Base-by-base conservation (phyloP, 176 grass and related monocot species). In the Chloris gayana region DNA sequence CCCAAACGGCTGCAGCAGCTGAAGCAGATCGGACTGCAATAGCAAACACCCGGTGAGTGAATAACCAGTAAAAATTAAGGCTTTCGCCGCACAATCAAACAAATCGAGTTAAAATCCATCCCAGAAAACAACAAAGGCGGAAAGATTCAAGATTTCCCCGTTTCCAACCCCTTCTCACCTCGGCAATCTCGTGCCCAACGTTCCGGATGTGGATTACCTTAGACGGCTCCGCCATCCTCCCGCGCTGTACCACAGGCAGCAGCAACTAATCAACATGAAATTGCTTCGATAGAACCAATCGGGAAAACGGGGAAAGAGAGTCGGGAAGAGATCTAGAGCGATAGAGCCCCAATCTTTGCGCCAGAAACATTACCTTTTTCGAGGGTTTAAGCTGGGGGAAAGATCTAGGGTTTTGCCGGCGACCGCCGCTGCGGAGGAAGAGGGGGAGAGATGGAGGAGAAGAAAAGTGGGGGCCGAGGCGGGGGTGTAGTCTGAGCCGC, bases 161-260 rank as follows among this genome's bases (percentile, higher is more conserved):
- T 26, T 18, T 24, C 44, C 30, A 17, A 9, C 37, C 42, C 38
- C 59, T 45, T 18, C 76, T 32, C 80, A 99, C 96, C 93, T 99
- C 96, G 1, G 86, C 75, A 78, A 99, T 99, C 79, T 99, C 96
- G 51, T 95, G 92, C 2, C 96, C 96, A 0, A 99, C 96, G 83
- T 99, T 99, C 29, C 96, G 86, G 74, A 99, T 86, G 77, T 99
- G 96, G 85, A 99, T 99, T 14, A 95, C 96, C 73, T 99, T 99
- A 15, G 96, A 99, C n/a, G 90, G 84, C 69, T 95, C 96, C 79
- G 90, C 78, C 96, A 99, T 99, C 77, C 74, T 95, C 71, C 67
- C 30, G 77, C 65, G 27, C 82, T 70, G 37, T 24, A 58, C 7
- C 24, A 85, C 69, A 65, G 3, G 14, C 8, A 67, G n/a, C 58